Evolutionary conservation across 2,329 filamentous ascomycete species (phyloP), one percentile per base, ranked within the genome.

Genomic region (Neofusicoccum ribis): DNA sequence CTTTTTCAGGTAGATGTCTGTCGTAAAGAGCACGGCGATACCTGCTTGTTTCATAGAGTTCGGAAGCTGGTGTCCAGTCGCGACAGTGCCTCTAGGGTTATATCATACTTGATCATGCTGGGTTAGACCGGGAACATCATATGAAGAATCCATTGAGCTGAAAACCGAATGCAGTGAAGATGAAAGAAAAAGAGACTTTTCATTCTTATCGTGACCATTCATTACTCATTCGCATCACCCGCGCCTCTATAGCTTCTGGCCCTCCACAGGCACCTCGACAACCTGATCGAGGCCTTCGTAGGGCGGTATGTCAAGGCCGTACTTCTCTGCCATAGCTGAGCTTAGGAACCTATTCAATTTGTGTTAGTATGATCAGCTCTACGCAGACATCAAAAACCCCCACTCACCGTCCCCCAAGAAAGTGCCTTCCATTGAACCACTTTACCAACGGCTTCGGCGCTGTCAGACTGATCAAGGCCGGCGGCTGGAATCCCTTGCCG

Each of bases 271-370:
- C 47, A 96, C 83, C 78, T 99, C 95, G 63, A 93, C 89, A 70
- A 97, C 83, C 79, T 98, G 95, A 77, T 98, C 93, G 69, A 95
- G 80, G 0, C 93, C 95, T 71, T 90, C 83, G 78, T 97, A 99
- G 68, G 86, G 80, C 5, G 94, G 94, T 62, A 96, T 76, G 71
- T 95, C 90, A 67, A 99, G 84, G 52, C 87, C 87, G 80, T 96
- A 99, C 79, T 95, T 97, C 71, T 90, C 86, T 39, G 92, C 90
- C 72, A 97, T 88, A 60, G 84, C 83, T 62, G 87, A 86, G 20
- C 90, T 87, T 73, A 99, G 84, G 73, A 99, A 99, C 66, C 91
- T 91, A 5, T 14, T 41, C 20, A 54, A 39, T 54, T 34, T 36
- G 72, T 50, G 72, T 67, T 63, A 37, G n/a, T 27, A 11, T 6